Conservation (phyloP, 1,284 basidiomycete species). For the Exsudoporus floridanus region DNA sequence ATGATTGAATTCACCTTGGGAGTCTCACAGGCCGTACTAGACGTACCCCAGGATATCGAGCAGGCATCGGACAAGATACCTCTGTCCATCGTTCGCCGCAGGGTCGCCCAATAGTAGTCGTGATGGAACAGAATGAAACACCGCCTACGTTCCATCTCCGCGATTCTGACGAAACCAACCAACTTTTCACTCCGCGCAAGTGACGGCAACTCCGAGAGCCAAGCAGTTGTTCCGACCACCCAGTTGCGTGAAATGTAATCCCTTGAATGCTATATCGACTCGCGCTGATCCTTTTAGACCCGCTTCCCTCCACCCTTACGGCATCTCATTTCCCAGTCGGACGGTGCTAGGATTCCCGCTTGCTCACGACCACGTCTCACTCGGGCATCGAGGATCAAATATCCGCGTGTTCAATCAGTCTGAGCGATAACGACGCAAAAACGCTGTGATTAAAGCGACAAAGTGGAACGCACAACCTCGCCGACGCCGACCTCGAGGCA, state of each 20-base stretch:
- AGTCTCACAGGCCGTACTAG: too few species aligned
- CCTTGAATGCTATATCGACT: background rate
- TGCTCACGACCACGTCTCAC: background rate
- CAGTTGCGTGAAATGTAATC: background rate
- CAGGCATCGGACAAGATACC: conserved; percentile 49
- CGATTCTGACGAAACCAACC: conserved; percentile 3
- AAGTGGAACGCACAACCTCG: too few species aligned
- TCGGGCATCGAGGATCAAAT: conserved; percentile 1
- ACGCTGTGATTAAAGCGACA: conserved; percentile 4
- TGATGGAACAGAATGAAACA: background rate
- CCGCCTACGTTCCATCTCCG: conserved; percentile 27
- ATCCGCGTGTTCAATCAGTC: background rate
- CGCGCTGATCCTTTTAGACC: conserved; percentile 8
- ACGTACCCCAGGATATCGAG: conserved; percentile 42
- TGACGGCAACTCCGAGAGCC: conserved; percentile 13
- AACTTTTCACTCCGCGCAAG: conserved; percentile 12
- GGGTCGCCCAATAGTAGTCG: background rate
- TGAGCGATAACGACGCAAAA: background rate
- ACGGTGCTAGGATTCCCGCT: background rate
- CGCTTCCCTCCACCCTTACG: background rate
- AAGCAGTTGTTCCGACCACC: too few species aligned
- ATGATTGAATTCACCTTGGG: conserved; percentile 47
- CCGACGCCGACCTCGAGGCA: background rate
- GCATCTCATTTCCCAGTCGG: background rate
- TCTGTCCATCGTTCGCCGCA: conserved; percentile 13